These are phyloP conservation scores for Aspergillus neoniger DNA, from an alignment of 2,329 filamentous ascomycete genomes.

Conservation along the genomic window DNA sequence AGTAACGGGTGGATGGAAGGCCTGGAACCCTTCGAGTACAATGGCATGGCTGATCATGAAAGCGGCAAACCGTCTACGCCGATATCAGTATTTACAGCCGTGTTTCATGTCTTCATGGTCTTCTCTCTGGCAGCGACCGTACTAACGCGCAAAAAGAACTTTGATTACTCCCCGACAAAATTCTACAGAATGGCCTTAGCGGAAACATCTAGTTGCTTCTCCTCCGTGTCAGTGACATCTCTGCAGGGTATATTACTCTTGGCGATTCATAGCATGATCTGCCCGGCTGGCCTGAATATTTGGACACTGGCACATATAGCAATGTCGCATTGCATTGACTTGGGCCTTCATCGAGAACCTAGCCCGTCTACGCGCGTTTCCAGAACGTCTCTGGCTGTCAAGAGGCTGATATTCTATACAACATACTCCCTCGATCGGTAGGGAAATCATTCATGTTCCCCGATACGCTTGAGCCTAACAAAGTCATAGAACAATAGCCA, in stretches of 20 bases:
- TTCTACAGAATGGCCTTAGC: constrained; percentile 38
- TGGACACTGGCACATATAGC: constrained; percentile 42
- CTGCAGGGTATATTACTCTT: constrained; percentile 38
- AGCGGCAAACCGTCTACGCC: constrained; percentile 11
- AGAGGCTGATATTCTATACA: constrained; percentile 37
- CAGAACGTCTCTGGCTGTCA: constrained; percentile 16
- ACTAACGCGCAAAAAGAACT: constrained; percentile 36
- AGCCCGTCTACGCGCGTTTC: constrained; percentile 10
- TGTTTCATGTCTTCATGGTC: constrained; percentile 40
- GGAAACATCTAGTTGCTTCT: constrained; percentile 36
- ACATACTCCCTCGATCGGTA: constrained; percentile 42
- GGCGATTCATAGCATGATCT: constrained; percentile 36
- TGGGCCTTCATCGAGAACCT: constrained; percentile 42
- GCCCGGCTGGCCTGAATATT: constrained; percentile 37
- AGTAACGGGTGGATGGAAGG: constrained; percentile 28
- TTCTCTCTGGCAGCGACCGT: constrained; percentile 41
- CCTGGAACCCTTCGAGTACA: constrained; percentile 28
- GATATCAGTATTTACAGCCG: constrained; percentile 21
- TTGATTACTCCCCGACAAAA: constrained; percentile 36
- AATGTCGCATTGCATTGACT: constrained; percentile 42
- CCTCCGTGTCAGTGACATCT: constrained; percentile 34
- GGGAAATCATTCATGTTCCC: not conserved
- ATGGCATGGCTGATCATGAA: constrained; percentile 23
- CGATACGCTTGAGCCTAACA: not conserved
- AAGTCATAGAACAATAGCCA: constrained; percentile 34